Conservation (phyloP, 305 asterid species). For the Fraxinus latifolia region DNA sequence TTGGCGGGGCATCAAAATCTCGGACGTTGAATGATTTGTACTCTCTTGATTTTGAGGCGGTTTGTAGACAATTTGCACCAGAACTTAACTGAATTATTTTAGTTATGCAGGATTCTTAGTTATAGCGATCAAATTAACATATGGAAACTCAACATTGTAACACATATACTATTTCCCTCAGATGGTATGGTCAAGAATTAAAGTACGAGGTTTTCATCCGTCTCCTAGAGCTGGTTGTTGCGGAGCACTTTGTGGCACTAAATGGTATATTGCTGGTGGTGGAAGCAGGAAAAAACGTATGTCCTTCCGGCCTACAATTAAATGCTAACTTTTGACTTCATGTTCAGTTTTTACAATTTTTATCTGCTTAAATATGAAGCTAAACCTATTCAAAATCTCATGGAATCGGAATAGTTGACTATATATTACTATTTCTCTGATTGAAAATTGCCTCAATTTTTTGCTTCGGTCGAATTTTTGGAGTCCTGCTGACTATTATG, state of each 20-base stretch:
- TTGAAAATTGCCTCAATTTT: slow-evolving; percentile 10
- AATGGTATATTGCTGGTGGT: slow-evolving; percentile 97
- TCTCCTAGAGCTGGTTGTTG: slow-evolving; percentile 98
- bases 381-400: slow-evolving; percentile 11
- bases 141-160: slow-evolving; percentile 14
- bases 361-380: background rate
- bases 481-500: slow-evolving; percentile 15
- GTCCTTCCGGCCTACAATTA: slow-evolving; percentile 21
- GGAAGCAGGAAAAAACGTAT: slow-evolving; percentile 91
- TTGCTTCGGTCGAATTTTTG: slow-evolving; percentile 3
- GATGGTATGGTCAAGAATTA: slow-evolving; percentile 97
- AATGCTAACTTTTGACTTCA: slow-evolving; percentile 1
- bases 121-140: slow-evolving; percentile 6
- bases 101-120: slow-evolving; percentile 9
- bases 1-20: slow-evolving; percentile 94
- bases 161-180: slow-evolving; percentile 34
- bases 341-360: background rate
- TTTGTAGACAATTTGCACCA: slow-evolving; percentile 37
- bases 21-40: slow-evolving; percentile 83
- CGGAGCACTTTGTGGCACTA: slow-evolving; percentile 87
- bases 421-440: background rate
- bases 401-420: background rate
- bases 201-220: slow-evolving; percentile 87
- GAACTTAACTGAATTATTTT: background rate
- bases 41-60: slow-evolving; percentile 95